A percentile compares a stretch with the other conserved stretches of the same genome.
Conservation (phyloP, 1,284 basidiomycete species). For the Cryptococcus depauperatus region DNA sequence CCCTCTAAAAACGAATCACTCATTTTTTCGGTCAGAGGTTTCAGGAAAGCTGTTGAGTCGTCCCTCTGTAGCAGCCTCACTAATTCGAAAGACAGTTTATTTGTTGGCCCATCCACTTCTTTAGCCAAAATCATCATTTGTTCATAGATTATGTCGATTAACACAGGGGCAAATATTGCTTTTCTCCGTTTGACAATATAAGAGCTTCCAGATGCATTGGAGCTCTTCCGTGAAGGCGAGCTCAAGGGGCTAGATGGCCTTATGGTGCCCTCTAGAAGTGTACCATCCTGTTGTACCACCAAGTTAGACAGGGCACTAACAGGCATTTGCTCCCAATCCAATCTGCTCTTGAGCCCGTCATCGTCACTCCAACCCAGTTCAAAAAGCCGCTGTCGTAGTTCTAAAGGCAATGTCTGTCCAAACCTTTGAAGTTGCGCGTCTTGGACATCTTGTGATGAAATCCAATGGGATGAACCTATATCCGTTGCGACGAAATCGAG, state of each 20-base stretch:
- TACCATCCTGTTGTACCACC: slow-evolving; percentile 13
- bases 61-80: slow-evolving; percentile 65
- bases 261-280: neutral
- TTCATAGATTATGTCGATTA: slow-evolving; percentile 20
- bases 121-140: slow-evolving; percentile 46
- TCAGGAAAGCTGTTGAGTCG: slow-evolving; percentile 57
- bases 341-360: slow-evolving; percentile 12
- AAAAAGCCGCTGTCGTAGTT: slow-evolving; percentile 36
- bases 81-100: slow-evolving; percentile 53
- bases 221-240: slow-evolving; percentile 13
- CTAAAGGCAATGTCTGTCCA: slow-evolving; percentile 31
- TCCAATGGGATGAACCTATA: slow-evolving; percentile 33
- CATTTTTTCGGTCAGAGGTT: slow-evolving; percentile 58
- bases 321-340: slow-evolving; percentile 36
- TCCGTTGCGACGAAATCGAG: slow-evolving; percentile 37
- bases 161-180: slow-evolving; percentile 28
- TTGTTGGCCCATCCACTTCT: slow-evolving; percentile 53
- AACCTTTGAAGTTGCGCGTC: slow-evolving; percentile 35
- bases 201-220: slow-evolving; percentile 19
- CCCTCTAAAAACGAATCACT: slow-evolving; percentile 49
- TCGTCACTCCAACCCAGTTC: slow-evolving; percentile 41
- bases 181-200: slow-evolving; percentile 13
- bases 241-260: slow-evolving; percentile 11
- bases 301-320: slow-evolving; percentile 23
- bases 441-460: slow-evolving; percentile 30